These are phyloP conservation scores for Ophiocordyceps camponoti-saundersi DNA, from an alignment of 2,329 filamentous ascomycete species.

Conservation along the genomic window DNA sequence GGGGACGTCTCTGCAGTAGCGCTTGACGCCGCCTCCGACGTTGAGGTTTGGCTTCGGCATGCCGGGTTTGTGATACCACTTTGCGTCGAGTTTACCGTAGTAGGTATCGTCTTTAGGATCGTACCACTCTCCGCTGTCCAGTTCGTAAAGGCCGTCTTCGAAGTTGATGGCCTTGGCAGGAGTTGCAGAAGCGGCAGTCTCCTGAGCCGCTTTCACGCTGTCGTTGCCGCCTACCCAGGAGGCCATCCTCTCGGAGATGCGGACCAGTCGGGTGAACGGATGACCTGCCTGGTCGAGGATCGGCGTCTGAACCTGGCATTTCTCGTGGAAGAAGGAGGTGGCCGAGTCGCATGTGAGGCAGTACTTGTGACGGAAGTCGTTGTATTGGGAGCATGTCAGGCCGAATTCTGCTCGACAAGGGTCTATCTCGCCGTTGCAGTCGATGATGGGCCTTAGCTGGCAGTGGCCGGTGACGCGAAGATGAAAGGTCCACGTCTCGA, in stretches of 20 bases:
- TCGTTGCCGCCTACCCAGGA: too few species aligned
- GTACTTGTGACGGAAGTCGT: not conserved
- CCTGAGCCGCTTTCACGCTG: not conserved
- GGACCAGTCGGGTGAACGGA: not conserved
- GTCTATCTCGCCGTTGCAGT: not conserved
- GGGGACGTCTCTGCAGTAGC: not conserved
- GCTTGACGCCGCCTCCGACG: not conserved
- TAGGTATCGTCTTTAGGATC: not conserved
- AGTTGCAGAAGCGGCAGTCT: too few species aligned
- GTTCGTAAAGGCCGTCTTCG: not conserved
- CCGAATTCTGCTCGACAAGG: not conserved
- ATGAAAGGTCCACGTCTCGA: slow-evolving; percentile 2
- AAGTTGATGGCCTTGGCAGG: not conserved
- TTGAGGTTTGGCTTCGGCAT: not conserved
- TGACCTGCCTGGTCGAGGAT: not conserved
- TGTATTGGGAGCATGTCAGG: not conserved
- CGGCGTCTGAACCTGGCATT: not conserved
- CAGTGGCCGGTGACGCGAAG: not conserved
- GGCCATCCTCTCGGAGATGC: not conserved
- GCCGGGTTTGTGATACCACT: not conserved
- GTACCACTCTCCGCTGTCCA: slow-evolving; percentile 1
- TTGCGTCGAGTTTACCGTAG: not conserved
- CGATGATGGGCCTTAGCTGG: not conserved
- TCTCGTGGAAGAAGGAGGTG: not conserved
- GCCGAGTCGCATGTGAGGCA: not conserved